Conservation (phyloP, 2,329 filamentous ascomycete genomes). For the Phaeosphaeria sp. region DNA sequence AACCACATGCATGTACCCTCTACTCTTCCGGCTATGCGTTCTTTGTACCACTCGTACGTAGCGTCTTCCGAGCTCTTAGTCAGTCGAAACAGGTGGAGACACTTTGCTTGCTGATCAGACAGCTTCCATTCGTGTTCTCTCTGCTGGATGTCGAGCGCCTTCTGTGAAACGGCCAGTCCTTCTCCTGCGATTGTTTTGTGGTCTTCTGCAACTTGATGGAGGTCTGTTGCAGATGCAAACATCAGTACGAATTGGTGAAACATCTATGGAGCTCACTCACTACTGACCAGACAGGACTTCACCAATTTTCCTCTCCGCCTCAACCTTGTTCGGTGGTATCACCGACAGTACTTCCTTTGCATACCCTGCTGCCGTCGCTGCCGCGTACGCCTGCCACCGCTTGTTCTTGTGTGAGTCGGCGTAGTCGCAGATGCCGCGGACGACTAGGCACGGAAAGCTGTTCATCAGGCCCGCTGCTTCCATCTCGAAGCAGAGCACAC, state of each 20-base stretch:
- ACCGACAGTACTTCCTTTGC: slow-evolving; percentile 22
- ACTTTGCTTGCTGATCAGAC: slow-evolving; percentile 20
- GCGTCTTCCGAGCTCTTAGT: slow-evolving; percentile 18
- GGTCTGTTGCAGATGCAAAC: slow-evolving; percentile 10
- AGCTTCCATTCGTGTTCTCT: slow-evolving; percentile 16
- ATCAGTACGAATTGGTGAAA: slow-evolving; percentile 11
- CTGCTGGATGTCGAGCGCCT: slow-evolving; percentile 16
- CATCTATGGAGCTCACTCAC: slow-evolving; percentile 2
- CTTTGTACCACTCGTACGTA: slow-evolving; percentile 31
- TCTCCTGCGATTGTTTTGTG: slow-evolving; percentile 5
- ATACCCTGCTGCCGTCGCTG: slow-evolving; percentile 22
- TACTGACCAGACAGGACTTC: slow-evolving; percentile 15
- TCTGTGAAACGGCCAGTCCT: slow-evolving; percentile 3
- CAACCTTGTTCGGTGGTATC: slow-evolving; percentile 8
- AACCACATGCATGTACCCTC: slow-evolving; percentile 28
- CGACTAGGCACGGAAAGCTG: slow-evolving; percentile 27
- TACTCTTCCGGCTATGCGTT: slow-evolving; percentile 22
- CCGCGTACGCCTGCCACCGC: slow-evolving; percentile 24
- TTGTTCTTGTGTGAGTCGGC: slow-evolving; percentile 15
- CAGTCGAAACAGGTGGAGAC: slow-evolving; percentile 29
- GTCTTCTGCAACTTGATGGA: slow-evolving; percentile 12
- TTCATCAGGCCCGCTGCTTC: slow-evolving; percentile 27
- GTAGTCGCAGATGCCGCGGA: slow-evolving; percentile 33
- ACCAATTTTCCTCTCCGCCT: slow-evolving; percentile 7
- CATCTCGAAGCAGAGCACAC: slow-evolving; percentile 5